Percentiles rank a stretch among this genome's conserved stretches.
Evolutionary conservation across 2,329 filamentous ascomycete genomes (phyloP).

Genomic region (Penicillium sp.): DNA sequence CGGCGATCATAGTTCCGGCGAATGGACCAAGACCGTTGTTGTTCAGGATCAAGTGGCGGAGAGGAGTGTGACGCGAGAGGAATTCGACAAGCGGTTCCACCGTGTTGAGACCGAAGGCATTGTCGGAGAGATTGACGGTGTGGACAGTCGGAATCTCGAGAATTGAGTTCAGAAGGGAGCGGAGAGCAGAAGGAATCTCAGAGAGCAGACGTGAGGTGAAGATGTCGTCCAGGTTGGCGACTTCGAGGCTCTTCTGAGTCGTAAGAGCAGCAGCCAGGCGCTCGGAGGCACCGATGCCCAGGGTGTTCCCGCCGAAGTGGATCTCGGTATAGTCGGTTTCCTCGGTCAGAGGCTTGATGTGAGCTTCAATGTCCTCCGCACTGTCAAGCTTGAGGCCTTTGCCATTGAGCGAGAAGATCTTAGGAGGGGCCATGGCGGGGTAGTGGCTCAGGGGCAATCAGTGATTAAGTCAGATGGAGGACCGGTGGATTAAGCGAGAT

Average conservation of each 20-base stretch:
- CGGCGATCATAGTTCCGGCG: constrained; percentile 82
- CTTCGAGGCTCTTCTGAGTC: constrained; percentile 75
- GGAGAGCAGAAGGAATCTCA: constrained; percentile 89
- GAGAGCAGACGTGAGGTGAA: constrained; percentile 91
- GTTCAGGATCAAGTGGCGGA: constrained; percentile 93
- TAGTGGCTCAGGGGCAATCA: no score
- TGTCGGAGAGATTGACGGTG: constrained; percentile 94
- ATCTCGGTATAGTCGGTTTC: constrained; percentile 74
- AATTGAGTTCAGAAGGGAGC: constrained; percentile 78
- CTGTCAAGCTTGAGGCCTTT: constrained; percentile 90
- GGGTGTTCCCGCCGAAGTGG: constrained; percentile 82
- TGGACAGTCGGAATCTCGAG: constrained; percentile 81
- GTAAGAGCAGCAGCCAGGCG: constrained; percentile 77
- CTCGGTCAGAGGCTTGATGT: constrained; percentile 71
- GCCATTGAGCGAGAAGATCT: constrained; percentile 81
- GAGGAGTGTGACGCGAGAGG: constrained; percentile 78
- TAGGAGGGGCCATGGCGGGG: constrained; percentile 53
- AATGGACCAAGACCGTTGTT: constrained; percentile 96
- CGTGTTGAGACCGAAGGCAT: constrained; percentile 94
- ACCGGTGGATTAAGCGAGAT: not conserved
- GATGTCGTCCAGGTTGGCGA: constrained; percentile 92
- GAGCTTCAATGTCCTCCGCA: constrained; percentile 77
- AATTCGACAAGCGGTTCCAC: constrained; percentile 91
- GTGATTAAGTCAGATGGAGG: constrained; percentile 18
- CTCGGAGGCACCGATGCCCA: constrained; percentile 84